These are phyloP conservation scores for Sporothrix globosa DNA, from an alignment of 2,329 filamentous ascomycete species.

Conservation along the genomic window DNA sequence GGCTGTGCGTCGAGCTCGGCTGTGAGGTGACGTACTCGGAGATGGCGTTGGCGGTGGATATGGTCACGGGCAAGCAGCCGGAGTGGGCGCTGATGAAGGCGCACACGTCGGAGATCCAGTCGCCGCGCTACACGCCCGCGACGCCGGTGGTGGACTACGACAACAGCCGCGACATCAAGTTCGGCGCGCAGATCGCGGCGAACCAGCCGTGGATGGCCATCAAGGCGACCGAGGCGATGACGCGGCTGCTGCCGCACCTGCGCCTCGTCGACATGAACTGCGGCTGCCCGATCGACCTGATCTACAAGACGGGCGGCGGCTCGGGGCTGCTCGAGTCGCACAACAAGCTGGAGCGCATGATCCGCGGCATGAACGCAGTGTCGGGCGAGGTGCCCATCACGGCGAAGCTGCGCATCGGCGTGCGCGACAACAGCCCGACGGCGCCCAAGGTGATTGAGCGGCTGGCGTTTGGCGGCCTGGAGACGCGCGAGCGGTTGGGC, in stretches of 20 bases:
- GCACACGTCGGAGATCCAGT: constrained; percentile 76
- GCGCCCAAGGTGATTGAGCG: constrained; percentile 81
- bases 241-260: constrained; percentile 75
- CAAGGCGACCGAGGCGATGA: constrained; percentile 83
- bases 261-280: constrained; percentile 95
- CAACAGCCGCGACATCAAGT: constrained; percentile 79
- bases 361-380: constrained; percentile 93
- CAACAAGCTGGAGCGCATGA: constrained; percentile 88
- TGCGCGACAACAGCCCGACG: constrained; percentile 72
- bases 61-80: constrained; percentile 84
- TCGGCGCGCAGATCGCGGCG: constrained; percentile 89
- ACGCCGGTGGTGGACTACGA: constrained; percentile 69
- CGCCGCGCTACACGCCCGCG: constrained; percentile 66
- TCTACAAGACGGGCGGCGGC: constrained; percentile 84
- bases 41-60: constrained; percentile 91
- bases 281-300: constrained; percentile 93
- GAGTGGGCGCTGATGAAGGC: constrained; percentile 97
- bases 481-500: constrained; percentile 70
- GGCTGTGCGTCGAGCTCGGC: constrained; percentile 85
- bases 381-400: constrained; percentile 90
- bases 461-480: constrained; percentile 76
- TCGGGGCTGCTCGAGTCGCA: constrained; percentile 88
- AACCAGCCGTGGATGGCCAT: constrained; percentile 90
- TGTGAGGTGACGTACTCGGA: constrained; percentile 96
- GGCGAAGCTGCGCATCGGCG: constrained; percentile 91